Percentiles rank a stretch among this genome's conserved stretches.
These are phyloP conservation scores for Apiospora kogelbergensis DNA, from an alignment of 2,329 filamentous ascomycete species.

Conservation along the genomic window DNA sequence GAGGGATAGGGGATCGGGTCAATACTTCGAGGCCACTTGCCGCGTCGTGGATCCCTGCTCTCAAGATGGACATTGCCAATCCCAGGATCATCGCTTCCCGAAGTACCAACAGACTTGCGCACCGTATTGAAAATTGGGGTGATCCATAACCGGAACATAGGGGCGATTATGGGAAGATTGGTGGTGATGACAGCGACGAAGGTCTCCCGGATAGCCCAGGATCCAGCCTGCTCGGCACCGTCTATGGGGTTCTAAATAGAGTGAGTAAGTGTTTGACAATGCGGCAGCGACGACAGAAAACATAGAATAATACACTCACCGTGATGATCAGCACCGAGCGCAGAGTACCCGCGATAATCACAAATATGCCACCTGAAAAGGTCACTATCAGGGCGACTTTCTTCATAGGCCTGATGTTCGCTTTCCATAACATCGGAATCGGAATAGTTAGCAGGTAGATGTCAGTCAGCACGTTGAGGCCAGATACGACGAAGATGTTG, in stretches of 20 bases:
- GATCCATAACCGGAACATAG: not conserved
- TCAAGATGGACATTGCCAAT: not conserved
- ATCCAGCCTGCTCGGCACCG: slow-evolving; percentile 40
- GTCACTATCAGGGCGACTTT: slow-evolving; percentile 38
- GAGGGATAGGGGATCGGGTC: not conserved
- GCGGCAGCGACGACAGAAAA: not conserved
- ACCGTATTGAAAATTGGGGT: not conserved
- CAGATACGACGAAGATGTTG: slow-evolving; percentile 47
- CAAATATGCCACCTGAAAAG: slow-evolving; percentile 40
- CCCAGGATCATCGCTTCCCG: too few relatives aligned
- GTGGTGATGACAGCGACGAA: slow-evolving; percentile 45
- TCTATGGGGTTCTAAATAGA: slow-evolving; percentile 37
- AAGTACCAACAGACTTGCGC: not conserved
- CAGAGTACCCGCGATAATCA: slow-evolving; percentile 38
- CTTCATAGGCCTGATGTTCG: slow-evolving; percentile 34
- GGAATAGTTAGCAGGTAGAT: slow-evolving; percentile 61
- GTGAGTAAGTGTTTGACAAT: too few relatives aligned
- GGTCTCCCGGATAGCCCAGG: slow-evolving; percentile 44
- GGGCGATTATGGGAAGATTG: slow-evolving; percentile 41
- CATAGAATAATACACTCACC: slow-evolving; percentile 22
- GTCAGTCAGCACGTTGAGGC: slow-evolving; percentile 55
- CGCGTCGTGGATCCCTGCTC: too few relatives aligned
- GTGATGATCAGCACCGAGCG: slow-evolving; percentile 37
- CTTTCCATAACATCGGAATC: slow-evolving; percentile 48
- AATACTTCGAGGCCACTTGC: not conserved